Percentiles rank a stretch among this genome's conserved stretches.
These are phyloP conservation scores for Globisporangium abappressorium DNA, from an alignment of 352 stramenopile genomes.

Conservation along the genomic window DNA sequence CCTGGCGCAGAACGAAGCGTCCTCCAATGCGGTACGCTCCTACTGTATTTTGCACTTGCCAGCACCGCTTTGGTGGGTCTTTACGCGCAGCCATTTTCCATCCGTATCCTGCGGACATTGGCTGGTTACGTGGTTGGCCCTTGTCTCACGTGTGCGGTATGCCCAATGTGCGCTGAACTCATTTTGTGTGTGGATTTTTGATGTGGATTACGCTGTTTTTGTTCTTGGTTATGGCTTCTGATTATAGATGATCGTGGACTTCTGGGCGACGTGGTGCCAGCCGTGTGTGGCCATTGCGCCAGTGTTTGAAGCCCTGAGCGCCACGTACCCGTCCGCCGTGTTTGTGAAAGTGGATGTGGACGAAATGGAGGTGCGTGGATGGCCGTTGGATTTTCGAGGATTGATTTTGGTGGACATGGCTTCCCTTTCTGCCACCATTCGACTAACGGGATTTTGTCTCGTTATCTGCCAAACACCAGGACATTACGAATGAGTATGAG, in stretches of 20 bases:
- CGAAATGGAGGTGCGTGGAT: constrained; percentile 41
- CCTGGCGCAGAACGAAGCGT: constrained; percentile 41
- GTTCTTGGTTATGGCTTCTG: not conserved
- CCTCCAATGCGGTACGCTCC: constrained; percentile 37
- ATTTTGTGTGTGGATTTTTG: not conserved
- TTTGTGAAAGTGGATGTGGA: constrained; percentile 85
- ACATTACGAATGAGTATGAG: constrained; percentile 57
- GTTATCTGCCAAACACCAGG: constrained; percentile 20
- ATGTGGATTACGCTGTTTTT: constrained; percentile 13
- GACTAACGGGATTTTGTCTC: not conserved
- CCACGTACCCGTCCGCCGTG: constrained; percentile 39
- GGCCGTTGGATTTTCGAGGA: not conserved
- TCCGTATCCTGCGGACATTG: not conserved
- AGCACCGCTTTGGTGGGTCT: not conserved
- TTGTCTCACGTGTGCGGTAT: constrained; percentile 6
- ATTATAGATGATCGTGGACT: constrained; percentile 76
- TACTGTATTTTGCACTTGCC: constrained; percentile 3
- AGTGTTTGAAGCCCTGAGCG: constrained; percentile 71
- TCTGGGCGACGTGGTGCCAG: constrained; percentile 84
- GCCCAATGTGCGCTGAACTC: constrained; percentile 3
- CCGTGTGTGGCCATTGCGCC: constrained; percentile 78
- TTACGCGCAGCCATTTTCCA: constrained; percentile 4
- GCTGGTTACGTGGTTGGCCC: not conserved
- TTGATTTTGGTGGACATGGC: constrained; percentile 4
- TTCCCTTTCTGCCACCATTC: not conserved